Percentiles rank a stretch among this genome's conserved stretches.
Evolutionary conservation across 2,329 filamentous ascomycete species (phyloP).

Genomic region (Microdochium trichocladiopsis): DNA sequence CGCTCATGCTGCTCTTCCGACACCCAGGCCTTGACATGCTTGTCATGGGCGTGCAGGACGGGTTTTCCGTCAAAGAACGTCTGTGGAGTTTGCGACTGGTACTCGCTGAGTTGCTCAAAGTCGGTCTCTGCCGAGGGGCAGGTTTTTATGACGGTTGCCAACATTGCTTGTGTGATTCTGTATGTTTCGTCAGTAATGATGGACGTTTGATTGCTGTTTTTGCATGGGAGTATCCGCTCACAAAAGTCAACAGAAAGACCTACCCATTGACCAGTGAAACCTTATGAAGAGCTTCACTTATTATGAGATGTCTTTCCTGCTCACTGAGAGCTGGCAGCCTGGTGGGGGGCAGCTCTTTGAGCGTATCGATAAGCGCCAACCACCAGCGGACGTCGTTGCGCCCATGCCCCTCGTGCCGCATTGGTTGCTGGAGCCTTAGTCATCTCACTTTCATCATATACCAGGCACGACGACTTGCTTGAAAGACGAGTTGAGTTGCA

Average conservation of each 20-base stretch:
- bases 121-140: slow-evolving; percentile 46
- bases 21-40: slow-evolving; percentile 50
- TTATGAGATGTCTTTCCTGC: no score
- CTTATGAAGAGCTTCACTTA: neutral
- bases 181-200: neutral
- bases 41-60: slow-evolving; percentile 58
- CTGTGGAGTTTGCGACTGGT: slow-evolving; percentile 64
- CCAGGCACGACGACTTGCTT: neutral
- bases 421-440: neutral
- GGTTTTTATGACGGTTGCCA: slow-evolving; percentile 48
- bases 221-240: no score
- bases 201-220: neutral
- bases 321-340: neutral
- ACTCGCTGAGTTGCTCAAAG: slow-evolving; percentile 60
- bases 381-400: neutral
- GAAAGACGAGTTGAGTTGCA: neutral
- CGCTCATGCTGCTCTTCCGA: slow-evolving; percentile 44
- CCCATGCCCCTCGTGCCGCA: neutral
- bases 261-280: no score
- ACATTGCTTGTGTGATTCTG: slow-evolving; percentile 17
- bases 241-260: no score
- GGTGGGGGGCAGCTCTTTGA: neutral
- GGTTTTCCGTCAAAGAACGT: slow-evolving; percentile 67
- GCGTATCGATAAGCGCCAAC: slow-evolving; percentile 11
- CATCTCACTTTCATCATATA: neutral